phyloP scores from a whole-genome alignment of 2,329 filamentous ascomycete genomes.

The Neoarthrinium moseri region DNA sequence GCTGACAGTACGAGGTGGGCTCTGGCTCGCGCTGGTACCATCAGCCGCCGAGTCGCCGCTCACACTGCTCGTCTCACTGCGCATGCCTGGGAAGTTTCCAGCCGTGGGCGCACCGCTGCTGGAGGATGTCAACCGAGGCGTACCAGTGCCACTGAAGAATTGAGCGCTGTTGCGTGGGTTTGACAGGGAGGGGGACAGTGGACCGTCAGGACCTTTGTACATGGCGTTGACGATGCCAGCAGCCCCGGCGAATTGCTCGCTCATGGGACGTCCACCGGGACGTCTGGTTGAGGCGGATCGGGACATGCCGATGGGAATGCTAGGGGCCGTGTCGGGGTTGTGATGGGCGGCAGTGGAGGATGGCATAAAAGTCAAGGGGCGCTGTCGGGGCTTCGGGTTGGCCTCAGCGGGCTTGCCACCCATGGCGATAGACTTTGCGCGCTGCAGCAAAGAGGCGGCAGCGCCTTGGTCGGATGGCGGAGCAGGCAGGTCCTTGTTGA shows the following conservation, averaged over 20 bases:
- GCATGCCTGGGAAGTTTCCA: slow-evolving; percentile 72
- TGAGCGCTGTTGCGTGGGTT: slow-evolving; percentile 61
- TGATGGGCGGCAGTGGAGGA: slow-evolving; percentile 40
- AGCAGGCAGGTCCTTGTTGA: slow-evolving; percentile 81
- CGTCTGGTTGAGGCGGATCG: slow-evolving; percentile 52
- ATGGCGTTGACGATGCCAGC: slow-evolving; percentile 83
- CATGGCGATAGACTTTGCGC: slow-evolving; percentile 61
- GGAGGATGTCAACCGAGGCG: slow-evolving; percentile 33
- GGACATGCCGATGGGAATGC: slow-evolving; percentile 66
- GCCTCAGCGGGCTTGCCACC: slow-evolving; percentile 18
- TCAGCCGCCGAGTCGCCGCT: slow-evolving; percentile 64
- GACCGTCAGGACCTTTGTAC: slow-evolving; percentile 73
- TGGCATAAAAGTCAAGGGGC: slow-evolving; percentile 59
- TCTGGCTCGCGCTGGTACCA: slow-evolving; percentile 45
- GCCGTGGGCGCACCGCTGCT: slow-evolving; percentile 48
- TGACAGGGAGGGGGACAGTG: slow-evolving; percentile 57
- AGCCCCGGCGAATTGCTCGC: slow-evolving; percentile 61
- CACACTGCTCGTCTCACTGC: slow-evolving; percentile 62
- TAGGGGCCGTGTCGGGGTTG: slow-evolving; percentile 73
- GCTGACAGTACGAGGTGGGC: slow-evolving; percentile 48
- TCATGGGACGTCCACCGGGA: slow-evolving; percentile 52
- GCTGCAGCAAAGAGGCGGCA: slow-evolving; percentile 53
- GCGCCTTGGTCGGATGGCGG: slow-evolving; percentile 54
- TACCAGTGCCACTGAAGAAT: slow-evolving; percentile 50
- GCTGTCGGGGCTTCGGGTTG: slow-evolving; percentile 41